Evolutionary conservation across 1,284 basidiomycete genomes (phyloP), one percentile per base, ranked within the genome.

Genomic region (Garcileccinum viscosum): DNA sequence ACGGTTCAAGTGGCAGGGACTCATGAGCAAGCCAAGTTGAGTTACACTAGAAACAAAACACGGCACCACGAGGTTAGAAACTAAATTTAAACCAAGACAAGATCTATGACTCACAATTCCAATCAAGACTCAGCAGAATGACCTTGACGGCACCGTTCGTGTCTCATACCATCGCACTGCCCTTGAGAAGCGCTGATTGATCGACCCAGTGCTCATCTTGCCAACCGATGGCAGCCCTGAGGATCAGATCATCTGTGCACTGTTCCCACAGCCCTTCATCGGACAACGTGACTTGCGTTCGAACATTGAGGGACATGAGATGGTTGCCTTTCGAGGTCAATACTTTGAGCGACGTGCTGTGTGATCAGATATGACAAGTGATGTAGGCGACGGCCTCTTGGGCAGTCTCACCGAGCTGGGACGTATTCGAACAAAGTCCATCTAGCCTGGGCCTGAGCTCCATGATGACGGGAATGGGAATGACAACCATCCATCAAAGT

Each of bases 241-340:
- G 86, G 71, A 99, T 98, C 64, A 98, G 86, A 78, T 99, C 97
- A 79, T 99, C 97, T 92, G 98, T 96, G 70, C 88, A 95, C 40
- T 93, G 86, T 63, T 94, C 93, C 80, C 85, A 85, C 1, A 86
- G 84, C 40, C 81, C 84, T 47, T 82, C 82, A 65, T 84, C 82
- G 27, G 85, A 80, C 74, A 96, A 95, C 71, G 95, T 92, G 71
- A 97, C 89, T 70, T 94, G 88, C 2, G 89, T 92, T 17, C 96
- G 90, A 53, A 99, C 90, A 73, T 84, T 91, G 42, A 99, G 86
- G 64, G 93, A 93, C 3, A 88, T 86, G 3, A 99, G 86, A 80
- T 98, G 99, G 80, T 99, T 99, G 73, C 97, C 97, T 70, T 93
- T 92, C 19, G 93, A 94, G 0, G 98, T 99, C 81, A 97, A 96